Percentiles rank a stretch among this genome's conserved stretches.
phyloP scores from a whole-genome alignment of 352 stramenopile genomes.

The Phytophthora sp. region DNA sequence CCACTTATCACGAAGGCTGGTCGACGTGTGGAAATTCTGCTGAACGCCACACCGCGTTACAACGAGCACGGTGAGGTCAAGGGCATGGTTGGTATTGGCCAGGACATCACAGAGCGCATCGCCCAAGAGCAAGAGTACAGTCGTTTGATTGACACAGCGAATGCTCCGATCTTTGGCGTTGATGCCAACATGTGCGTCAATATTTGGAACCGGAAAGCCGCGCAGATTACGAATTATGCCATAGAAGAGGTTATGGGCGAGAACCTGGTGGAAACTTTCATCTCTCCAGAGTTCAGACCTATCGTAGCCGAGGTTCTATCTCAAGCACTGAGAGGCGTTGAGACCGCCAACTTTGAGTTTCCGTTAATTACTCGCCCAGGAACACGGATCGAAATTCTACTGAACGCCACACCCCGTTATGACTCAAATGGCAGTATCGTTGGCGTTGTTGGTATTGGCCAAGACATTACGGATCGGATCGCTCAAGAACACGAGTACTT shows the following conservation, averaged over 20 bases:
- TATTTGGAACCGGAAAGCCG: slow-evolving; percentile 91
- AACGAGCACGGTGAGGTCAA: slow-evolving; percentile 72
- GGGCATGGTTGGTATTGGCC: slow-evolving; percentile 79
- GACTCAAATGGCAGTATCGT: slow-evolving; percentile 64
- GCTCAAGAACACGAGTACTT: slow-evolving; percentile 89
- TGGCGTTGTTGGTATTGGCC: slow-evolving; percentile 73
- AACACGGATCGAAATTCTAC: slow-evolving; percentile 57
- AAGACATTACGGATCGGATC: slow-evolving; percentile 71
- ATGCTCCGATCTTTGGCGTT: slow-evolving; percentile 68
- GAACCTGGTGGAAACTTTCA: slow-evolving; percentile 89
- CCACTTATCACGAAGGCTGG: slow-evolving; percentile 64
- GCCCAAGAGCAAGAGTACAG: slow-evolving; percentile 76
- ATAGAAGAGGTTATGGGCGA: slow-evolving; percentile 87
- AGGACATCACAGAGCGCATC: slow-evolving; percentile 71
- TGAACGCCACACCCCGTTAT: slow-evolving; percentile 42
- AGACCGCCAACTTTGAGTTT: slow-evolving; percentile 92
- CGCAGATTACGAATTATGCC: slow-evolving; percentile 90
- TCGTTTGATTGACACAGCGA: slow-evolving; percentile 86
- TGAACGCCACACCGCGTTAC: slow-evolving; percentile 64
- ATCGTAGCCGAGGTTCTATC: slow-evolving; percentile 80
- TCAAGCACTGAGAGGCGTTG: slow-evolving; percentile 70
- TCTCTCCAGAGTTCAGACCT: slow-evolving; percentile 74
- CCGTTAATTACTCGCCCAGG: slow-evolving; percentile 79
- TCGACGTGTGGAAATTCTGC: slow-evolving; percentile 55
- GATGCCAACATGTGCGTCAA: slow-evolving; percentile 76